Base-by-base conservation (phyloP, 75 land plant species). In the Larix kaempferi region DNA sequence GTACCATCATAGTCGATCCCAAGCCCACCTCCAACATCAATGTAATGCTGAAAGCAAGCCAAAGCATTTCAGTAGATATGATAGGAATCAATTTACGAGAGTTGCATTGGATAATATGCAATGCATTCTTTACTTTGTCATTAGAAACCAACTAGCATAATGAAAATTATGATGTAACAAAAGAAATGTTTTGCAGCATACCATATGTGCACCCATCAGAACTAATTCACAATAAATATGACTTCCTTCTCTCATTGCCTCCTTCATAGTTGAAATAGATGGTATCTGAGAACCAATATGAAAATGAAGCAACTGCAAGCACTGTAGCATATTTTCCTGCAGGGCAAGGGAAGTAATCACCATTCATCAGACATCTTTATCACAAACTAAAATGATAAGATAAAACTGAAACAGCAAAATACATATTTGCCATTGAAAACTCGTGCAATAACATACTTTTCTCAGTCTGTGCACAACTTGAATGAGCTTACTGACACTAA, bases 21-120 rank as follows among this genome's bases (percentile, higher is more conserved):
- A 77, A 86, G 81, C 52, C 88, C 88, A 61, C 88, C 88, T 60
- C 88, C 88, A 22, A 86, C 87, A 57, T 86, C 88, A 59, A 86
- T 84, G 57, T 84, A 86, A 54, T 77, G 73, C 87, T 85, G 81
- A 4, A 83, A 29, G 56, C 23, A 4, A 72, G n/a, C 16, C 56
- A 72, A n/a, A 11, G n/a, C 37, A 44, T 41, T 29, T 15, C 39
- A 33, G 37, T 16, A 29, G 29, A 65, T 65, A 65, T 33, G 69
- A 65, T 16, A 33, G 69, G n/a, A 21, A 35, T 29, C 39, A 35
- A 37, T 17, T 35, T 33, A 35, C 19, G 21, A 35, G 21, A 33
- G 2, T 65, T 65, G 33, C 39, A 29, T 65, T 65, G 21, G 21
- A 33, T 65, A 37, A 65, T 65, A 22, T 22, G 10, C 54, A 49